Evolutionary conservation across 805 yeast genomes (phyloP), one percentile per base, ranked within the genome.

Genomic region (Kodamaea leandrae): DNA sequence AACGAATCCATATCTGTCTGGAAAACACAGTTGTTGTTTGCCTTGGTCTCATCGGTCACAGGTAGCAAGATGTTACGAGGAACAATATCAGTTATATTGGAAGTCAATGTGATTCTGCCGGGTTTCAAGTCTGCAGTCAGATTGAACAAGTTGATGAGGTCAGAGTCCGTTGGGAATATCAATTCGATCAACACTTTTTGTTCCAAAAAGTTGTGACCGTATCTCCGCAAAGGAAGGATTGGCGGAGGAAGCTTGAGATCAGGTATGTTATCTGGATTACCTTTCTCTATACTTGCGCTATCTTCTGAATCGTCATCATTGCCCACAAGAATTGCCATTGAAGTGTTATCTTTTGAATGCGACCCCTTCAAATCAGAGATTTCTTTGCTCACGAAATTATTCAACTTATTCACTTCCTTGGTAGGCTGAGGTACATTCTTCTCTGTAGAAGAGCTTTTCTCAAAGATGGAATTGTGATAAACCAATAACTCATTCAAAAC

Each of bases 181-280:
- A 93, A 65, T 57, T 90, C 96, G 21, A 93, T 74, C 47, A 89
- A 80, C 4, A 87, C 87, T 60, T 87, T 88, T 58, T 86, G 86
- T 57, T 93, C 98, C 54, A 93, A 66, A 67, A 89, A 93, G 60
- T 88, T 93, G 63, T 93, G 99, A 12, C 99, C 99, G 58, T 93
- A 93, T 53, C 95, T 78, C 53, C 96, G 75, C 40, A 93, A 67
- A 0, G 99, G 99, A 37, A 93, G 80, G 40, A 93, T 87, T 3
- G 99, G 99, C 1, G 99, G 99, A 0, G 99, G 99, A 43, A 93
- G 71, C 16, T 89, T 79, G 36, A 93, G 74, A 53, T 88, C 96
- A 0, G 99, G 98, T 40, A 93, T 91, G 13, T 80, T 74, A 49
- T 88, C 95, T 6, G 78, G 66, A 27, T 67, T 71, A 17, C 50